These are phyloP conservation scores for Nemania sp. DNA, from an alignment of 2,329 filamentous ascomycete species.

Conservation along the genomic window DNA sequence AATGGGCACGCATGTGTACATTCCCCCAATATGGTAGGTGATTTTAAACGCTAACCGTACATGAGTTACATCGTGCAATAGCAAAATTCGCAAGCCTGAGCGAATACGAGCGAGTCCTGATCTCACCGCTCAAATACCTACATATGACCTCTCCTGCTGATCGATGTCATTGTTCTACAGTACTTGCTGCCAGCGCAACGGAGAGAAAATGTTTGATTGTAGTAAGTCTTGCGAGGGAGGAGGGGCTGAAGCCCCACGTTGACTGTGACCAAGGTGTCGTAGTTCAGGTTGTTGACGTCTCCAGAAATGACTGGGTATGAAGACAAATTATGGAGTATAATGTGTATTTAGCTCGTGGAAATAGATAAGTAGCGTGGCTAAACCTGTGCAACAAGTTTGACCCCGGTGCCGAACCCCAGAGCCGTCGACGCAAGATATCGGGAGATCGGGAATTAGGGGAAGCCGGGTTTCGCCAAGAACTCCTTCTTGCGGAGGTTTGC, in stretches of 20 bases:
- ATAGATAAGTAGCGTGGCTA: too few relatives aligned
- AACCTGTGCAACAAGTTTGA: too few relatives aligned
- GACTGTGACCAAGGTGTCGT: neutral
- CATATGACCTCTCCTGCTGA: constrained; percentile 18
- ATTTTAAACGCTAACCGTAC: constrained; percentile 19
- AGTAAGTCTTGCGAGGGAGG: neutral
- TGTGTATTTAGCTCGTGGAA: too few relatives aligned
- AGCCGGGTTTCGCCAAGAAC: constrained; percentile 9
- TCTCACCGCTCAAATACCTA: constrained; percentile 1
- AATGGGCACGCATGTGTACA: constrained; percentile 19
- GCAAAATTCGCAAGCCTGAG: neutral
- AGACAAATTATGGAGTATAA: too few relatives aligned
- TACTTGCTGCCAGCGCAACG: neutral
- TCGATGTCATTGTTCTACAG: neutral
- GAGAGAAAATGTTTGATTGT: neutral
- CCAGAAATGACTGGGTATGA: too few relatives aligned
- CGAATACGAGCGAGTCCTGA: neutral
- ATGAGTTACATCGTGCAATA: constrained; percentile 33
- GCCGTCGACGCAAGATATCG: neutral
- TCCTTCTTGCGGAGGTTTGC: neutral
- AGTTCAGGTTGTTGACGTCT: too few relatives aligned
- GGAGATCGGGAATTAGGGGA: neutral
- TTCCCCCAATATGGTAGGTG: constrained; percentile 33
- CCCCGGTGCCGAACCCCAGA: neutral
- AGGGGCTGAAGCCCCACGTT: neutral